Conservation (phyloP, 306 rosid genomes). For the Mimosa pudica region DNA sequence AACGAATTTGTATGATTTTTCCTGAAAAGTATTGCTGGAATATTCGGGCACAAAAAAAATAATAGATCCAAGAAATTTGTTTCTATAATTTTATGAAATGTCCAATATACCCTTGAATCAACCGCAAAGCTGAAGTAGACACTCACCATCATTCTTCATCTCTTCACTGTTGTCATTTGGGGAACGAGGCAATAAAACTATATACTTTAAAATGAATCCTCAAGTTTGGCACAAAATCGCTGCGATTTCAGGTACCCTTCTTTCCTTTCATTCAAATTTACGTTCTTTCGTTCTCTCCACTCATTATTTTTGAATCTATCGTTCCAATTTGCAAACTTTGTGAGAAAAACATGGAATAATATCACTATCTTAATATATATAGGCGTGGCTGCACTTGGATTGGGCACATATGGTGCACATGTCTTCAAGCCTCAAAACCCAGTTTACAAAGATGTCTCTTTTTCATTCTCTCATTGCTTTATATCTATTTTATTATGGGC, state of each 20-base stretch:
- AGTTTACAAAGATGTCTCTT: constrained; percentile 66
- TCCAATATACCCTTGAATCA: background rate
- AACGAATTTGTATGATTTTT: no score
- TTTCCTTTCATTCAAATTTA: background rate
- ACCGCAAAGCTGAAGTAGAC: background rate
- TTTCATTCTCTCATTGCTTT: constrained; percentile 16
- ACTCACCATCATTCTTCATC: background rate
- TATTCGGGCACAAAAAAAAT: background rate
- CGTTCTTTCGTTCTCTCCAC: background rate
- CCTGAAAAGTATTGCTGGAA: background rate
- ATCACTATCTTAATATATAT: constrained; percentile 11
- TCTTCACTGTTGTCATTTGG: background rate
- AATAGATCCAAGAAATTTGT: background rate
- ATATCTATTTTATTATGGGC: no score
- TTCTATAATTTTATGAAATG: background rate
- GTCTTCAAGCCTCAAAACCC: constrained; percentile 82
- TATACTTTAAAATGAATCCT: constrained; percentile 53
- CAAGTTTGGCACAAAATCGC: constrained; percentile 88
- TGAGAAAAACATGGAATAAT: constrained; percentile 3
- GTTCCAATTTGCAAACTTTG: background rate
- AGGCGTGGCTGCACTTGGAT: constrained; percentile 90
- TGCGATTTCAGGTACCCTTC: constrained; percentile 64
- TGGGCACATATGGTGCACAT: constrained; percentile 91
- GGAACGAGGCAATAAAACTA: background rate
- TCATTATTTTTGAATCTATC: background rate